Base-by-base conservation (phyloP, 441 rosid genomes). In the Lepidium campestre region DNA sequence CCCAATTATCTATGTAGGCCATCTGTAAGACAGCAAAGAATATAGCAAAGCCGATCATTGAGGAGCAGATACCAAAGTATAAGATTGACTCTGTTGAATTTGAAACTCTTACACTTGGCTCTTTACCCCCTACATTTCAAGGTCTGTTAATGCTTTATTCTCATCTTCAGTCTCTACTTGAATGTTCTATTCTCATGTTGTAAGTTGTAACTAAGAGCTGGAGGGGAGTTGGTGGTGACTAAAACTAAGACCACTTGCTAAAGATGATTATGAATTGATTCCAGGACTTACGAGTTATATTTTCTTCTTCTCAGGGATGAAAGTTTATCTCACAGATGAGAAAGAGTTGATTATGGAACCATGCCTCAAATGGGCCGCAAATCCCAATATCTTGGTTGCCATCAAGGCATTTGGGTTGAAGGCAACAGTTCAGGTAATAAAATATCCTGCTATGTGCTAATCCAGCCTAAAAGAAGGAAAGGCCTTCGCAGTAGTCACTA, bases 281-380 rank as follows among this genome's bases (percentile, higher is more conserved):
- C 49, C 25, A 45, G 2, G 49, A 55, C 61, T 71, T 25, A 53
- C 1, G 0, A 41, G 31, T 46, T 15, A 19, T 41, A n/a, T 39
- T 49, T 7, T 65, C 71, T 66, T 67, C 23, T 62, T 68, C 25
- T 25, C 76, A 93, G 97, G 99, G 55, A 94, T 91, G 98, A 94
- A 94, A 82, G 98, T 88, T 40, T 94, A 88, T 75, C 82, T 82
- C 53, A 94, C 98, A 6, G 99, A 89, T 42, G 99, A 94, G 83
- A 94, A 94, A 74, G 99, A 94, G 82, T 65, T 91, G 79, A 94
- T 94, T 17, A 91, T 89, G 99, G 97, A 94, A 68, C 98, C 99
- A n/a, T 81, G 73, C 72, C 25, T 91, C 63, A 94, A 91, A 73
- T 91, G 94, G 97, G 99, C 96, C 42, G 97, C 82, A 68, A 94